Conservation (phyloP, 306 rosid species). For the Amphicarpaea edgeworthii region DNA sequence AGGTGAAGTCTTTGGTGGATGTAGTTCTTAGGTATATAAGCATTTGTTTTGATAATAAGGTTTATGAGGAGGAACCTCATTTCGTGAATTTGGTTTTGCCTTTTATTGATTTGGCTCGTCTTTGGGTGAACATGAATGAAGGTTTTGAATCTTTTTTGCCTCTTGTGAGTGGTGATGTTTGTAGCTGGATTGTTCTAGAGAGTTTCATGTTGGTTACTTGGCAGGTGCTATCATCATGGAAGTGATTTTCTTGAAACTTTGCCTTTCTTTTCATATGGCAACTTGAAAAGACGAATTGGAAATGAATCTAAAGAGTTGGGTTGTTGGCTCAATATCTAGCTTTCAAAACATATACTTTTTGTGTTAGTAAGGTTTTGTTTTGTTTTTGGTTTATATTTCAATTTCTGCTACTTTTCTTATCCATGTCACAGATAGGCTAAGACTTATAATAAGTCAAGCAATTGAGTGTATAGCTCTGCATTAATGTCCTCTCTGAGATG, state of each 20-base stretch:
- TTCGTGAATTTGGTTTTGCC: slow-evolving; percentile 41
- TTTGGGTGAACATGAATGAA: slow-evolving; percentile 57
- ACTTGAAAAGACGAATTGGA: slow-evolving; percentile 56
- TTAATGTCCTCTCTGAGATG: slow-evolving; percentile 7
- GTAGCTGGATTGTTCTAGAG: slow-evolving; percentile 48
- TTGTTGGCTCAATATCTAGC: slow-evolving; percentile 70
- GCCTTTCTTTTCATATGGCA: slow-evolving; percentile 50
- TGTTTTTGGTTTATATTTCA: slow-evolving; percentile 29
- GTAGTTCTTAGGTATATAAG: slow-evolving; percentile 63
- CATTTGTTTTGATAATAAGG: slow-evolving; percentile 51
- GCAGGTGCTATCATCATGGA: slow-evolving; percentile 70
- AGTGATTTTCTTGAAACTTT: slow-evolving; percentile 64
- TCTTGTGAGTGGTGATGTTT: slow-evolving; percentile 60
- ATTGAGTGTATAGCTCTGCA: slow-evolving; percentile 10
- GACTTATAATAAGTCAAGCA: background rate
- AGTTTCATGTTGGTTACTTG: slow-evolving; percentile 59
- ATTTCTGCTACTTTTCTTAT: slow-evolving; percentile 16
- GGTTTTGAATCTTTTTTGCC: slow-evolving; percentile 67
- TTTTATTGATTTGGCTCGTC: slow-evolving; percentile 55
- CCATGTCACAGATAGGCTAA: background rate
- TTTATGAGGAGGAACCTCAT: slow-evolving; percentile 46
- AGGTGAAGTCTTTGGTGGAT: slow-evolving; percentile 63
- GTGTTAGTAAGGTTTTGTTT: slow-evolving; percentile 60
- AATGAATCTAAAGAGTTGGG: slow-evolving; percentile 65
- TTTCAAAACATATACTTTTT: slow-evolving; percentile 63